These are phyloP conservation scores for Voacanga thouarsii DNA, from an alignment of 257 asterid genomes.

Conservation along the genomic window DNA sequence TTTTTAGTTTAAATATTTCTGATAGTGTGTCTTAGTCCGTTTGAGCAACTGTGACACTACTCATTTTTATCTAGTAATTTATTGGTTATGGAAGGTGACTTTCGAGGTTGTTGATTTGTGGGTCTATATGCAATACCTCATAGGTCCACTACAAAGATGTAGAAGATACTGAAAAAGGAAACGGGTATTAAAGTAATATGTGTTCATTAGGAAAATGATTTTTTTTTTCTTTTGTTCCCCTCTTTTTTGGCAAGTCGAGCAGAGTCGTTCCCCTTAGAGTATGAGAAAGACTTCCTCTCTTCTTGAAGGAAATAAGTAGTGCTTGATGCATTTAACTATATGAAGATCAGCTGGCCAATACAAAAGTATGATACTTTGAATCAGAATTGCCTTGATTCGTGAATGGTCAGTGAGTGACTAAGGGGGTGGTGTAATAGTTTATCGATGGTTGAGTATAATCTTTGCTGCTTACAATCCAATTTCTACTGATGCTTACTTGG, in stretches of 20 bases:
- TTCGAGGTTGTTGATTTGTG: no score
- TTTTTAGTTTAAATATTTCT: no score
- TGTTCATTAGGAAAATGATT: background rate
- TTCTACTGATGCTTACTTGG: no score
- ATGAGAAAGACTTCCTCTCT: background rate
- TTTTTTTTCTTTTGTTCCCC: no score
- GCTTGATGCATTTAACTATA: background rate
- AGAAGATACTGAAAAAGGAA: background rate
- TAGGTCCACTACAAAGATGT: background rate
- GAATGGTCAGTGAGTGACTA: background rate
- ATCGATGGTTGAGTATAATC: no score
- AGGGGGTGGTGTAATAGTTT: background rate
- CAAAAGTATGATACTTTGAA: background rate
- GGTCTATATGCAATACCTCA: background rate
- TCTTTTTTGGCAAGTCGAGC: no score
- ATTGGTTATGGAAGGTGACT: no score
- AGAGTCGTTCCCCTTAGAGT: no score
- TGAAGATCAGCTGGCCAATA: background rate
- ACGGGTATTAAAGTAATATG: background rate
- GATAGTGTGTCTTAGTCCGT: no score
- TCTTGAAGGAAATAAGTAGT: background rate
- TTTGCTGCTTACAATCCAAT: no score
- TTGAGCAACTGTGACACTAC: no score
- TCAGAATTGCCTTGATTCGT: background rate
- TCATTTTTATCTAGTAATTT: no score